Conservation (phyloP, 768 basidiomycete genomes). For the Termitomyces sp. region DNA sequence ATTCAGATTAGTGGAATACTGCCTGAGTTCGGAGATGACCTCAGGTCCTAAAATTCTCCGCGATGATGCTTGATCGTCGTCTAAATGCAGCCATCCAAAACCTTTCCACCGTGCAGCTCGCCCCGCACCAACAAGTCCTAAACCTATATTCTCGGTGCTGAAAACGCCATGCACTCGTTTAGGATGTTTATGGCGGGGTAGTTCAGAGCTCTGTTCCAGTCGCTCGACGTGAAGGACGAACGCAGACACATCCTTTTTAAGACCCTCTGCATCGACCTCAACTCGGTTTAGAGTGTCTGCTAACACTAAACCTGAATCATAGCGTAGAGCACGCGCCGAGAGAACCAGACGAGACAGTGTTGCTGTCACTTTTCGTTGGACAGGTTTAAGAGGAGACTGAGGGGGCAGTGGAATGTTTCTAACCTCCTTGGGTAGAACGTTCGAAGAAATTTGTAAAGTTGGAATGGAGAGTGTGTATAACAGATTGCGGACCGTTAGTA, state of each 20-base stretch:
- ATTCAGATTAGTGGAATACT: slow-evolving; percentile 45
- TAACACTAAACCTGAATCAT: slow-evolving; percentile 64
- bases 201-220: slow-evolving; percentile 35
- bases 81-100: slow-evolving; percentile 72
- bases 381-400: slow-evolving; percentile 68
- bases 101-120: slow-evolving; percentile 77
- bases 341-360: slow-evolving; percentile 88
- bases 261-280: slow-evolving; percentile 71
- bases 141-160: slow-evolving; percentile 59
- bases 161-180: slow-evolving; percentile 65
- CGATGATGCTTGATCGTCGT: slow-evolving; percentile 45
- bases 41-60: slow-evolving; percentile 46
- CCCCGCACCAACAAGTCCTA: slow-evolving; percentile 80
- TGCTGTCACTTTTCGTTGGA: slow-evolving; percentile 83
- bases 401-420: slow-evolving; percentile 44
- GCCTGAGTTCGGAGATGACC: slow-evolving; percentile 51
- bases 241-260: slow-evolving; percentile 65
- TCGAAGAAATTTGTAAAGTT: slow-evolving; percentile 56
- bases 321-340: slow-evolving; percentile 86
- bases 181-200: slow-evolving; percentile 25
- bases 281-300: slow-evolving; percentile 67
- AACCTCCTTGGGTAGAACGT: slow-evolving; percentile 46
- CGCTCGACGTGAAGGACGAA: slow-evolving; percentile 73
- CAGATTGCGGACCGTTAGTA: slow-evolving; percentile 73
- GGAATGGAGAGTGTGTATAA: slow-evolving; percentile 65